Evolutionary conservation across 2,329 filamentous ascomycete genomes (phyloP).

Genomic region (Calonectria naviculata): DNA sequence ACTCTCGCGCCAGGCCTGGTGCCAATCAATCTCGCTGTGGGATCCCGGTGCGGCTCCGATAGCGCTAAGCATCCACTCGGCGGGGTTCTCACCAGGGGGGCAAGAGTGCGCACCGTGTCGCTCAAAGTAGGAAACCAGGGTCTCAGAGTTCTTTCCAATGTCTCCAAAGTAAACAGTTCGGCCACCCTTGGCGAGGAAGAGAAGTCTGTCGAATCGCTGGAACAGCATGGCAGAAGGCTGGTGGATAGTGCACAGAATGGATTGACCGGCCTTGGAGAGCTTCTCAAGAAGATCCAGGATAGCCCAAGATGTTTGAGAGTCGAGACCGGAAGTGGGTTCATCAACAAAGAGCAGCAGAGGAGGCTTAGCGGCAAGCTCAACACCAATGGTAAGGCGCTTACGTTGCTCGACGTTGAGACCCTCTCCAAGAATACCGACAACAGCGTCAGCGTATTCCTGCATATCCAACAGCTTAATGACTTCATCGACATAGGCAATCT

Average conservation of each 20-base stretch:
- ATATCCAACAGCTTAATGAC: constrained; percentile 66
- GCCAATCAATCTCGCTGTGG: constrained; percentile 35
- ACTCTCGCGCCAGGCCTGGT: constrained; percentile 49
- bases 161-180: constrained; percentile 41
- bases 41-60: constrained; percentile 39
- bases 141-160: constrained; percentile 39
- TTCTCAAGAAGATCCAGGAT: constrained; percentile 78
- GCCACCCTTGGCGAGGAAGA: constrained; percentile 53
- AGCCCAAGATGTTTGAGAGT: constrained; percentile 74
- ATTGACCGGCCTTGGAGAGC: constrained; percentile 62
- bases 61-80: constrained; percentile 42
- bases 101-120: constrained; percentile 32
- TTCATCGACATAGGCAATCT: constrained; percentile 63
- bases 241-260: constrained; percentile 64
- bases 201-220: constrained; percentile 65
- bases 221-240: constrained; percentile 55
- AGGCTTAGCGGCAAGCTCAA: constrained; percentile 56
- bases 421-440: constrained; percentile 59
- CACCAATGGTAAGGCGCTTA: constrained; percentile 63
- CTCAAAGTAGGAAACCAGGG: constrained; percentile 33
- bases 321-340: constrained; percentile 66
- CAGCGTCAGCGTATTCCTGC: constrained; percentile 65
- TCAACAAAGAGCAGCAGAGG: constrained; percentile 64
- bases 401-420: constrained; percentile 61
- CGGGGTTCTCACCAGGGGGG: constrained; percentile 36